phyloP scores from a whole-genome alignment of 1,139 yeast genomes.

The Yamadazyma spencermartinsiae region DNA sequence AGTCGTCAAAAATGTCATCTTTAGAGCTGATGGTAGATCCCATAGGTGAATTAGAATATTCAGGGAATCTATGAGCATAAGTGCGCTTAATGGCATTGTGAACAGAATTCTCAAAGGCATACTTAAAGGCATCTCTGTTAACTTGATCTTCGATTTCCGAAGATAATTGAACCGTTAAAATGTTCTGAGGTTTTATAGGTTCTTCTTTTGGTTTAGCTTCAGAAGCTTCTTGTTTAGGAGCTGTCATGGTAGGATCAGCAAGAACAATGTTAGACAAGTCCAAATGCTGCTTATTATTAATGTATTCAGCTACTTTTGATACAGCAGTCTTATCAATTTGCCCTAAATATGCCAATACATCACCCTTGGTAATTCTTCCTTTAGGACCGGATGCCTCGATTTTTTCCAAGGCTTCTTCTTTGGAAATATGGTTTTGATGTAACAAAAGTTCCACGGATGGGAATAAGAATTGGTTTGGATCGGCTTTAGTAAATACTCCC shows the following conservation, averaged over 20 bases:
- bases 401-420: slow-evolving; percentile 65
- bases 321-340: slow-evolving; percentile 51
- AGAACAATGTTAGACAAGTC: slow-evolving; percentile 74
- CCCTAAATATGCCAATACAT: slow-evolving; percentile 82
- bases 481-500: slow-evolving; percentile 45
- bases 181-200: slow-evolving; percentile 28
- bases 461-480: slow-evolving; percentile 63
- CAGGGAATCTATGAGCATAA: slow-evolving; percentile 45
- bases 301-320: slow-evolving; percentile 51
- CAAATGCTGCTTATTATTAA: slow-evolving; percentile 61
- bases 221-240: slow-evolving; percentile 12
- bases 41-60: slow-evolving; percentile 45
- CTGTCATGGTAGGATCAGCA: slow-evolving; percentile 36
- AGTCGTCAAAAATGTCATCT: slow-evolving; percentile 67
- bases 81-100: slow-evolving; percentile 34
- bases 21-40: slow-evolving; percentile 15
- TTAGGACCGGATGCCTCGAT: slow-evolving; percentile 87
- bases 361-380: slow-evolving; percentile 88
- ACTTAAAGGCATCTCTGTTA: slow-evolving; percentile 29
- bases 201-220: slow-evolving; percentile 14
- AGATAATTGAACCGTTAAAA: slow-evolving; percentile 27
- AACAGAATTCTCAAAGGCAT: slow-evolving; percentile 32
- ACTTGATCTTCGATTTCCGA: slow-evolving; percentile 29
- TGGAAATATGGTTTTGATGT: slow-evolving; percentile 59
- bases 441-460: slow-evolving; percentile 81